These are phyloP conservation scores for Pontederia paniculata DNA, from an alignment of 176 grass and related monocot genomes.

Conservation along the genomic window DNA sequence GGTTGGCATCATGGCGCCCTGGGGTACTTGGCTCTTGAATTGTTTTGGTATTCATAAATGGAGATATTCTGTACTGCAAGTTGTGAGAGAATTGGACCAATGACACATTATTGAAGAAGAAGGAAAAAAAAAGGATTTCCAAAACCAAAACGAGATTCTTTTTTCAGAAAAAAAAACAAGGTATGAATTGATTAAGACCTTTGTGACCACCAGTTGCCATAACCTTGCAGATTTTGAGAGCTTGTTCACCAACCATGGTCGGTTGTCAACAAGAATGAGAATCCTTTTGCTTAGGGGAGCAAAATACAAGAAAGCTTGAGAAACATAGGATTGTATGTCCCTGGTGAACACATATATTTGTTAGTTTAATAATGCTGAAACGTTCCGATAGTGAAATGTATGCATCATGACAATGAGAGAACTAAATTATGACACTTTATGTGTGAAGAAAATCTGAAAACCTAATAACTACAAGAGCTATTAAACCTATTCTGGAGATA, in stretches of 20 bases:
- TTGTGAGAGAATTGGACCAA: neutral
- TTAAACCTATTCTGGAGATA: too few relatives aligned
- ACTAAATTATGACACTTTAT: too few relatives aligned
- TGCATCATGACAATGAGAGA: too few relatives aligned
- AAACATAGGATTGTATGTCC: constrained; percentile 81
- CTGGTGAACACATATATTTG: constrained; percentile 21
- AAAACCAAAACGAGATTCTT: too few relatives aligned
- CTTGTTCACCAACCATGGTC: constrained; percentile 59
- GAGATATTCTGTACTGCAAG: constrained; percentile 88
- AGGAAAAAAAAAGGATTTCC: too few relatives aligned
- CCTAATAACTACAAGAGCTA: too few relatives aligned
- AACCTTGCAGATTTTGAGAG: constrained; percentile 53
- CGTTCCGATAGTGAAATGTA: too few relatives aligned
- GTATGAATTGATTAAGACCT: constrained; percentile 28
- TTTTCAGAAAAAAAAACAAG: neutral
- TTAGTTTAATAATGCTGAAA: neutral
- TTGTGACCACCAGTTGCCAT: constrained; percentile 93
- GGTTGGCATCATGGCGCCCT: neutral
- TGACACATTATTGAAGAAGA: neutral
- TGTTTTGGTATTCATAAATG: constrained; percentile 52
- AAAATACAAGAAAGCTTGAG: constrained; percentile 66
- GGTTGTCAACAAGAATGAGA: constrained; percentile 82
- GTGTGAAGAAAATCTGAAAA: too few relatives aligned
- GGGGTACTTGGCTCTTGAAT: neutral
- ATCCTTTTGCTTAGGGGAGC: constrained; percentile 66